phyloP scores from a whole-genome alignment of 306 rosid genomes.

The Prunus armeniaca region DNA sequence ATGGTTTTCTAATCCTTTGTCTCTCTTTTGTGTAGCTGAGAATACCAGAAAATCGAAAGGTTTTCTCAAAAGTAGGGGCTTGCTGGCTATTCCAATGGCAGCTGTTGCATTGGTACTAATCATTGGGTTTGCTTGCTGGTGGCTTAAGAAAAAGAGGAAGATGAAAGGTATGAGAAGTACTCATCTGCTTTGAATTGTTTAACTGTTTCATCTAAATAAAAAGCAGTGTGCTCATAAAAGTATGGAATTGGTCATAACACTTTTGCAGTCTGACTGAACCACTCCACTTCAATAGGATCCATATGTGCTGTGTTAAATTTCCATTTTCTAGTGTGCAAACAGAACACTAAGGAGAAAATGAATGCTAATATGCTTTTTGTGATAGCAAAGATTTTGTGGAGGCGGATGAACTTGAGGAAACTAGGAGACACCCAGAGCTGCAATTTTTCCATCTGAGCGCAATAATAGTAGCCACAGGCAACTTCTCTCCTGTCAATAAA shows the following conservation, averaged over 20 bases:
- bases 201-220: not conserved
- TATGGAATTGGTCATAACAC: no score
- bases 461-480: constrained; percentile 6
- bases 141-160: constrained; percentile 1
- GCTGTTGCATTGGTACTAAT: not conserved
- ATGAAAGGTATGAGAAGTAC: constrained; percentile 7
- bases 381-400: not conserved
- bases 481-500: constrained; percentile 12
- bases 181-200: not conserved
- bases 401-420: constrained; percentile 8
- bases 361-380: not conserved
- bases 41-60: not conserved
- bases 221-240: not conserved
- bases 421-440: not conserved
- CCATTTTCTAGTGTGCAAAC: not conserved
- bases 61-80: not conserved
- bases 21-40: constrained; percentile 7
- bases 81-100: not conserved
- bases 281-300: no score
- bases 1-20: not conserved
- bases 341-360: not conserved
- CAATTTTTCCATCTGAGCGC: constrained; percentile 16
- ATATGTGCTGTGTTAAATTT: no score
- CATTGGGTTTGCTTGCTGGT: constrained; percentile 2
- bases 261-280: no score